Evolutionary conservation across 2,329 filamentous ascomycete species (phyloP), one percentile per base, ranked within the genome.

Genomic region (Fusarium foetens): DNA sequence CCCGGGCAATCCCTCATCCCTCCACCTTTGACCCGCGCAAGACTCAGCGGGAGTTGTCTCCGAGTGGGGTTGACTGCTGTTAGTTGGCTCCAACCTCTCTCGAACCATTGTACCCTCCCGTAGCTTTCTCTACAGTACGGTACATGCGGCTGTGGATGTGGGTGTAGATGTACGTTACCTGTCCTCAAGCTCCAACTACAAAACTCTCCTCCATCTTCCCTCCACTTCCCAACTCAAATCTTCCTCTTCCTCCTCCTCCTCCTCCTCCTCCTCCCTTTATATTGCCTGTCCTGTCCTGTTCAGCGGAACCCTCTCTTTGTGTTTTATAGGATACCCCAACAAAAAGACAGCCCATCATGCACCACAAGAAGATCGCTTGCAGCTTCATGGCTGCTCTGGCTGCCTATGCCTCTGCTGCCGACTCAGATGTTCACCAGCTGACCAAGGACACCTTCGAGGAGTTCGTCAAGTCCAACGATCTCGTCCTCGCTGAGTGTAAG

Each of bases 401-500:
- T 68, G 86, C 86, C 74, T 82, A 87, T 74, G 91, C 89, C 77
- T 86, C 89, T 71, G 88, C 91, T 70, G 89, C 88, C 75, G 85
- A 86, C 54, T 97, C 94, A 51, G 94, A 98, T 81, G 96, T 99
- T 73, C 84, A 90, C 78, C 90, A 94, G 76, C 87, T 99, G 74
- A 97, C 93, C 83, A 91, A 92, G 83, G 94, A 95, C 80, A 94
- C 89, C 74, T 99, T 99, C 83, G 88, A 93, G 76, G 89, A 91
- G 69, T 99, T 98, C 83, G 86, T 99, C 80, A 92, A 92, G 82
- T 85, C 90, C 77, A 93, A 98, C 83, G 91, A 94, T 78, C 89
- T 99, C 64, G 95, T 98, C 61, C 91, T 99, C 70, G 94, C 94
- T 78, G 95, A 99, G 86, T 99, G 93, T 95, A 87, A 85, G 92